Percentiles rank a stretch among this genome's conserved stretches.
These are phyloP conservation scores for Aspergillus viridinutans DNA, from an alignment of 2,329 filamentous ascomycete genomes.

Conservation along the genomic window DNA sequence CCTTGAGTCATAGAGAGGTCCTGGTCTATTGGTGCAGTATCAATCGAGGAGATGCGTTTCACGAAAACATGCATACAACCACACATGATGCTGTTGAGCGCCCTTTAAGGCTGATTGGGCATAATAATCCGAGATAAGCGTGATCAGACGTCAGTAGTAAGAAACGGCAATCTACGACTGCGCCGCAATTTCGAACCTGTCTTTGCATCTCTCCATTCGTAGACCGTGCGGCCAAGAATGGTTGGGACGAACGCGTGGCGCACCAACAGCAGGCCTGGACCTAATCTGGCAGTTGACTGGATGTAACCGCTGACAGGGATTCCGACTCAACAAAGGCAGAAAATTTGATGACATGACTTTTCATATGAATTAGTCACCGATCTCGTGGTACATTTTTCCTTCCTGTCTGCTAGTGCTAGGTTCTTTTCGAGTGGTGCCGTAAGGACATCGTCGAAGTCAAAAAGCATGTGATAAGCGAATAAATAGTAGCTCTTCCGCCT, in stretches of 20 bases:
- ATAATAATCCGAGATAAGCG: neutral
- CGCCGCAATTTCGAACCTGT: neutral
- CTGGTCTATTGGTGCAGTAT: neutral
- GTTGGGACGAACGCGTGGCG: neutral
- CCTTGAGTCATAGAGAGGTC: neutral
- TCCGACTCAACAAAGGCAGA: neutral
- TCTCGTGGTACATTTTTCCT: neutral
- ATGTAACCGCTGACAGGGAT: neutral
- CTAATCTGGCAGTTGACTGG: neutral
- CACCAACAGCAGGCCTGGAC: neutral
- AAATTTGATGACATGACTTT: neutral
- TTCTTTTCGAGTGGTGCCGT: neutral
- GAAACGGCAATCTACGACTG: neutral
- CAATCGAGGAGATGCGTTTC: neutral
- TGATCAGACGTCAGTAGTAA: neutral
- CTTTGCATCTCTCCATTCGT: neutral
- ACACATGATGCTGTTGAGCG: neutral
- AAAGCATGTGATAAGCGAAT: constrained; percentile 19
- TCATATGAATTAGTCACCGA: neutral
- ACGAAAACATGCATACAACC: neutral
- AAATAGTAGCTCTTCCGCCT: constrained; percentile 12
- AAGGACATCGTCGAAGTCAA: neutral
- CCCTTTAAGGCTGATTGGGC: neutral
- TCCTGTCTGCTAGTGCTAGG: neutral
- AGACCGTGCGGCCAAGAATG: neutral